phyloP scores from a whole-genome alignment of 768 basidiomycete species.

The Mycena capillaripes region DNA sequence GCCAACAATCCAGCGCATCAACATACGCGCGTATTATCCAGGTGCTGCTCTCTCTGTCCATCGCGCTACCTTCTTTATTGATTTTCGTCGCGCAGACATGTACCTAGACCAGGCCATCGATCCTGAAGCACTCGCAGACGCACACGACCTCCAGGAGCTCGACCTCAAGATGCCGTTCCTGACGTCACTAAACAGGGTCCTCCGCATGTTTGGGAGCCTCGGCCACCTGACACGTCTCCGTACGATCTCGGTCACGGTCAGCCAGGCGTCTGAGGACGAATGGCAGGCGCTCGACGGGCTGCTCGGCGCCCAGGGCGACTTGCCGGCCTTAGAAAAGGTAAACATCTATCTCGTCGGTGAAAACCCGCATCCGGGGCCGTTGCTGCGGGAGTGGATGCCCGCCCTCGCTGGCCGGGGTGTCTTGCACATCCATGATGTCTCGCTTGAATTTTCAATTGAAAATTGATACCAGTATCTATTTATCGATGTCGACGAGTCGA shows the following conservation, averaged over 20 bases:
- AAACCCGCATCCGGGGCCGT: not conserved
- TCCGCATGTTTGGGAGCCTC: slow-evolving; percentile 8
- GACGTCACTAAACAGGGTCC: slow-evolving; percentile 8
- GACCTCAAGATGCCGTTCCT: slow-evolving; percentile 22
- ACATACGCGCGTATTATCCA: slow-evolving; percentile 19
- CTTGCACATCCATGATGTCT: too few species aligned
- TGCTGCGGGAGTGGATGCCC: not conserved
- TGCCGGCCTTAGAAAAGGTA: slow-evolving; percentile 15
- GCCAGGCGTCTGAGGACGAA: not conserved
- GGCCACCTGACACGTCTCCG: slow-evolving; percentile 1
- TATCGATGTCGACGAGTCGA: too few species aligned
- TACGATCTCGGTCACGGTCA: slow-evolving; percentile 17
- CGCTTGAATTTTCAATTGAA: not conserved
- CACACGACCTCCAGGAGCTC: slow-evolving; percentile 15
- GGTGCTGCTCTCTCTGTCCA: not conserved
- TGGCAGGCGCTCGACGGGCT: slow-evolving; percentile 27
- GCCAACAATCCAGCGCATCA: not conserved
- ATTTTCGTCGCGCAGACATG: not conserved
- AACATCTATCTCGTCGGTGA: slow-evolving; percentile 9
- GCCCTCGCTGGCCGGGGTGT: too few species aligned
- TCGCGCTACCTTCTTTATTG: not conserved
- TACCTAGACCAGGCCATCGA: not conserved
- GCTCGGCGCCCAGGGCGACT: not conserved
- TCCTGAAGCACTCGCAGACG: not conserved
- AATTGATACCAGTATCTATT: too few species aligned